A percentile compares a stretch with the other conserved stretches of the same genome.
phyloP scores from a whole-genome alignment of 1,284 basidiomycete species.

The Hymenochaete sp. region DNA sequence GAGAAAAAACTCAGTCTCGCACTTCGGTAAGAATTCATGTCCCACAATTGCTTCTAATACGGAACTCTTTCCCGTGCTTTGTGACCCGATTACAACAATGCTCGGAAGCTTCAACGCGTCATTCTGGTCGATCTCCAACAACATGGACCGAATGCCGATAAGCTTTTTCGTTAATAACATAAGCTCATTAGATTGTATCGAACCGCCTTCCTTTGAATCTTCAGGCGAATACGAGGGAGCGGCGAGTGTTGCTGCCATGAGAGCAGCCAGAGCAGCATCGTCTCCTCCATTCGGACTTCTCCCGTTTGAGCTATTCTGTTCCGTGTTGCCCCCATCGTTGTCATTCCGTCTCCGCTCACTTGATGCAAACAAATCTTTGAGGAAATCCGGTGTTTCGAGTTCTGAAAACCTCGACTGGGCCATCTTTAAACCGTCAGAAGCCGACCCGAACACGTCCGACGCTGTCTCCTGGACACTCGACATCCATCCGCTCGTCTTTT shows the following conservation, averaged over 20 bases:
- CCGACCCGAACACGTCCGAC: slow-evolving; percentile 54
- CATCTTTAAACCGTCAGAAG: slow-evolving; percentile 54
- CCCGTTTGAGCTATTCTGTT: slow-evolving; percentile 11
- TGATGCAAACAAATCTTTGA: slow-evolving; percentile 58
- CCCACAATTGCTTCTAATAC: slow-evolving; percentile 97
- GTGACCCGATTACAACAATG: slow-evolving; percentile 97
- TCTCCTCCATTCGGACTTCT: slow-evolving; percentile 45
- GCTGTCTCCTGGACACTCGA: slow-evolving; percentile 58
- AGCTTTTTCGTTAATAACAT: slow-evolving; percentile 93
- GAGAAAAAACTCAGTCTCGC: slow-evolving; percentile 23
- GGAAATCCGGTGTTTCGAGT: slow-evolving; percentile 48
- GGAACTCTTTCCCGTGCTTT: slow-evolving; percentile 96
- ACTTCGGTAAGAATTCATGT: slow-evolving; percentile 98
- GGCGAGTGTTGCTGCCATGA: slow-evolving; percentile 65
- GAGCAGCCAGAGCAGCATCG: slow-evolving; percentile 57
- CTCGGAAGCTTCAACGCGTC: slow-evolving; percentile 90
- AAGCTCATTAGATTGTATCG: slow-evolving; percentile 56
- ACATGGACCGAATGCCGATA: slow-evolving; percentile 91
- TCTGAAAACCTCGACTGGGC: slow-evolving; percentile 40
- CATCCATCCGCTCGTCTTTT: slow-evolving; percentile 59
- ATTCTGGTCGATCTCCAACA: slow-evolving; percentile 92
- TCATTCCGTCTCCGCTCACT: too few relatives aligned
- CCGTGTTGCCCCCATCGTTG: neutral
- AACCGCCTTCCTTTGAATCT: slow-evolving; percentile 29
- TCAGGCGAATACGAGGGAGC: slow-evolving; percentile 54